Percentiles rank a stretch among this genome's conserved stretches.
phyloP scores from a whole-genome alignment of 1,284 basidiomycete species.

The Gymnopus androsaceus region DNA sequence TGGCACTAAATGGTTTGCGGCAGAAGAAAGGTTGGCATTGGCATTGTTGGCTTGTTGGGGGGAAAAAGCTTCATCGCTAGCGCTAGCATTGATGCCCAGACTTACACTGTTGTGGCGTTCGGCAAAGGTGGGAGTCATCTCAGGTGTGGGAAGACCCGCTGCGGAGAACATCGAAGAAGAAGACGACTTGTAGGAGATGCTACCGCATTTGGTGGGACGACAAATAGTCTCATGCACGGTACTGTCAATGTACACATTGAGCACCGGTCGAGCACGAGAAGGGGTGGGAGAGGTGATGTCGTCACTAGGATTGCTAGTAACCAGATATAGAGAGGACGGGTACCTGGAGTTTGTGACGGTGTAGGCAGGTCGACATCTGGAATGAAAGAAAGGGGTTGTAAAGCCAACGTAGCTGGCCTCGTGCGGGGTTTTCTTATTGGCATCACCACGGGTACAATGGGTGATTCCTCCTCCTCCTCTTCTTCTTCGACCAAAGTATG shows the following conservation, averaged over 20 bases:
- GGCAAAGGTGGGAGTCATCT: slow-evolving; percentile 63
- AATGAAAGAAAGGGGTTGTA: slow-evolving; percentile 72
- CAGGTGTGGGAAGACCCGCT: slow-evolving; percentile 66
- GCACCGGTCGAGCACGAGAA: slow-evolving; percentile 29
- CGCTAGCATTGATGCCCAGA: slow-evolving; percentile 31
- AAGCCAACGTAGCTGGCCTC: slow-evolving; percentile 58
- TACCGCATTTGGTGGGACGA: slow-evolving; percentile 46
- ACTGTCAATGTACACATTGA: slow-evolving; percentile 27
- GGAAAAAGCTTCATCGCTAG: slow-evolving; percentile 40
- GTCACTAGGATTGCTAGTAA: no score
- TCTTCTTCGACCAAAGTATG: slow-evolving; percentile 79
- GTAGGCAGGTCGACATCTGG: slow-evolving; percentile 60
- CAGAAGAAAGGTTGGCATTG: no score
- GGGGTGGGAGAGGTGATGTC: slow-evolving; percentile 22
- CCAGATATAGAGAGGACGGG: no score
- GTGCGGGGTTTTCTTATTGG: slow-evolving; percentile 26
- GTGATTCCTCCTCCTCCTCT: slow-evolving; percentile 78
- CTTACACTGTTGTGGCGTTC: slow-evolving; percentile 36
- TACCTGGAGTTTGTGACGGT: slow-evolving; percentile 50
- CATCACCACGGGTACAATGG: no score
- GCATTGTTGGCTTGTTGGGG: no score
- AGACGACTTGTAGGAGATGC: slow-evolving; percentile 67
- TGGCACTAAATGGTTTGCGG: slow-evolving; percentile 55
- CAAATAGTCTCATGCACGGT: slow-evolving; percentile 1
- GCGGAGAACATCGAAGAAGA: slow-evolving; percentile 47